phyloP scores from a whole-genome alignment of 2,329 filamentous ascomycete genomes.

The Hypoxylon sp. region DNA sequence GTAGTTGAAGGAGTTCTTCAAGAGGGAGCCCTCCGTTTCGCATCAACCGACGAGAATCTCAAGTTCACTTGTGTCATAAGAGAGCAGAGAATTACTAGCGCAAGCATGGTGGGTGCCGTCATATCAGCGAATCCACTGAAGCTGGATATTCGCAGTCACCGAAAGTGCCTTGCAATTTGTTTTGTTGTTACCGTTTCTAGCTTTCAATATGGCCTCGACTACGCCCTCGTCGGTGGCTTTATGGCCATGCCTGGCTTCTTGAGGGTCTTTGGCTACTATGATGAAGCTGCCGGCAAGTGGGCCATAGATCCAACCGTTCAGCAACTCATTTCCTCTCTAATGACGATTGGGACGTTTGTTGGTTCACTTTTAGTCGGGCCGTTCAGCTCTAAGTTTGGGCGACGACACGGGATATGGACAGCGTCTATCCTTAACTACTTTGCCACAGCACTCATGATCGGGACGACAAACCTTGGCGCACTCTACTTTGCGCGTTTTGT shows the following conservation, averaged over 20 bases:
- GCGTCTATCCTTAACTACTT: constrained; percentile 51
- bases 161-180: constrained; percentile 52
- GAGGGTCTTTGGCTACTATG: constrained; percentile 55
- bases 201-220: constrained; percentile 56
- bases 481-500: constrained; percentile 54
- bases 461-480: constrained; percentile 51
- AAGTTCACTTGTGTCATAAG: constrained; percentile 1
- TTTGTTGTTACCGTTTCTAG: constrained; percentile 53
- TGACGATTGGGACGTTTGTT: constrained; percentile 55
- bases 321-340: constrained; percentile 56
- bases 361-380: constrained; percentile 54
- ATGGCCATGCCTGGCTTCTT: constrained; percentile 57
- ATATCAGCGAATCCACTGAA: constrained; percentile 52
- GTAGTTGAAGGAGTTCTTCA: constrained; percentile 10
- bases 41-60: constrained; percentile 7
- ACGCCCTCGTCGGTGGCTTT: constrained; percentile 55
- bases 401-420: constrained; percentile 50
- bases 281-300: constrained; percentile 47
- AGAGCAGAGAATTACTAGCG: constrained; percentile 11
- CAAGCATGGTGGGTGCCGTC: constrained; percentile 38
- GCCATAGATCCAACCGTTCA: constrained; percentile 56
- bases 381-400: constrained; percentile 50
- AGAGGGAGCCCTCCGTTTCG: neutral
- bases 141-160: constrained; percentile 51
- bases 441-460: constrained; percentile 53